Percentiles rank a stretch among this genome's conserved stretches.
These are phyloP conservation scores for Stemphylium beticola DNA, from an alignment of 2,329 filamentous ascomycete genomes.

Conservation along the genomic window DNA sequence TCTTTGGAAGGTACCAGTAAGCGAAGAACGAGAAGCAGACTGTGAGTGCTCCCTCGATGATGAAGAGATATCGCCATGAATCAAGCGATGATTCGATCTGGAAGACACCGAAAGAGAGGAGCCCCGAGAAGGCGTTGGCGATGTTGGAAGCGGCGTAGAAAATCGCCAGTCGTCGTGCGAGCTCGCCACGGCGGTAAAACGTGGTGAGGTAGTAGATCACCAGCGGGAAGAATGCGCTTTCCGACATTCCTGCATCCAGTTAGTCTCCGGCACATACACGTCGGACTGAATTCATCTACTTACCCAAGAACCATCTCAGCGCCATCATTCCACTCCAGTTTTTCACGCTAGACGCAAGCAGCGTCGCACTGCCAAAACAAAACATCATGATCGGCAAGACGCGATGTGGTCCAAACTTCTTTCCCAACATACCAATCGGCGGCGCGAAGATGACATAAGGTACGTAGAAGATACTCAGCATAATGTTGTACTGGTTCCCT, in stretches of 20 bases:
- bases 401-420: constrained; percentile 68
- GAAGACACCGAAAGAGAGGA: constrained; percentile 67
- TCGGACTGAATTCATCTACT: not conserved
- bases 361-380: constrained; percentile 68
- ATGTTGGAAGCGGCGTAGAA: constrained; percentile 81
- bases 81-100: constrained; percentile 60
- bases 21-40: constrained; percentile 68
- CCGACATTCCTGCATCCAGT: constrained; percentile 57
- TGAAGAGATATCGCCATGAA: constrained; percentile 70
- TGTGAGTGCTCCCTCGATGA: constrained; percentile 65
- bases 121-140: constrained; percentile 69
- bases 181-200: constrained; percentile 74
- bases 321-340: constrained; percentile 72
- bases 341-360: constrained; percentile 62
- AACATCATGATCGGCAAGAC: constrained; percentile 74
- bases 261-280: not conserved
- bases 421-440: constrained; percentile 69
- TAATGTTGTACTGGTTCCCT: constrained; percentile 69
- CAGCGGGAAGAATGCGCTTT: constrained; percentile 72
- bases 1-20: constrained; percentile 71
- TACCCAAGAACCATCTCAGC: constrained; percentile 70
- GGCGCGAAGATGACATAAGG: constrained; percentile 75
- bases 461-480: constrained; percentile 74
- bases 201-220: constrained; percentile 67
- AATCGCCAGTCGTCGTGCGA: constrained; percentile 71